Evolutionary conservation across 148 eudicot genomes (phyloP).

Genomic region (Cornus controversa): DNA sequence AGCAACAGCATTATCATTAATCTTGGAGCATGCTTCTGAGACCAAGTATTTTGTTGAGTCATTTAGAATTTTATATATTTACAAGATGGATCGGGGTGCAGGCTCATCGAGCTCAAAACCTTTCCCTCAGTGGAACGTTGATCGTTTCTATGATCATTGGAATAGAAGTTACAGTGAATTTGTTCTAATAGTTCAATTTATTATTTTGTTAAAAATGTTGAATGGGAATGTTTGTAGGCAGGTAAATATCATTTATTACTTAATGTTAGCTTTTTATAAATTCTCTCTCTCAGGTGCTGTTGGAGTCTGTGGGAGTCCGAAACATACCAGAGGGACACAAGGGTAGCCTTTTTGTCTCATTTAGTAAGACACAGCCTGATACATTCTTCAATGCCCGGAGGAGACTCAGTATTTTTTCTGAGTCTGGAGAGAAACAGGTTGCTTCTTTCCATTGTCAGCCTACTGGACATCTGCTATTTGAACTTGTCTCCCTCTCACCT

Average conservation of each 20-base stretch:
- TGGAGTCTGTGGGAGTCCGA: conserved; percentile 79
- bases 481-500: conserved; percentile 43
- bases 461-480: conserved; percentile 64
- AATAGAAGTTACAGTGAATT: not conserved
- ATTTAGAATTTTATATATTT: not conserved
- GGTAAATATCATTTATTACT: not conserved
- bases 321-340: conserved; percentile 63
- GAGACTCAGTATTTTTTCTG: conserved; percentile 61
- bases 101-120: too few species aligned
- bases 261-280: not conserved
- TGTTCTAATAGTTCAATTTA: not conserved
- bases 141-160: not conserved
- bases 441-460: conserved; percentile 85
- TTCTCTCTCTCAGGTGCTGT: conserved; percentile 50
- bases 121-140: too few species aligned
- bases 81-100: too few species aligned
- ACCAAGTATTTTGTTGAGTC: not conserved
- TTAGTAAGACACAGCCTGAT: conserved; percentile 84
- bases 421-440: conserved; percentile 68
- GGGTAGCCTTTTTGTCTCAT: conserved; percentile 56
- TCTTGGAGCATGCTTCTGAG: not conserved
- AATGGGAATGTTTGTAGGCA: not conserved
- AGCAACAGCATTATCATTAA: not conserved
- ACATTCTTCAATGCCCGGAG: conserved; percentile 56
- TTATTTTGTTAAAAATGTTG: not conserved